A percentile compares a stretch with the other conserved stretches of the same genome.
Evolutionary conservation across 768 basidiomycete species (phyloP).

Genomic region (Collybia sordida): DNA sequence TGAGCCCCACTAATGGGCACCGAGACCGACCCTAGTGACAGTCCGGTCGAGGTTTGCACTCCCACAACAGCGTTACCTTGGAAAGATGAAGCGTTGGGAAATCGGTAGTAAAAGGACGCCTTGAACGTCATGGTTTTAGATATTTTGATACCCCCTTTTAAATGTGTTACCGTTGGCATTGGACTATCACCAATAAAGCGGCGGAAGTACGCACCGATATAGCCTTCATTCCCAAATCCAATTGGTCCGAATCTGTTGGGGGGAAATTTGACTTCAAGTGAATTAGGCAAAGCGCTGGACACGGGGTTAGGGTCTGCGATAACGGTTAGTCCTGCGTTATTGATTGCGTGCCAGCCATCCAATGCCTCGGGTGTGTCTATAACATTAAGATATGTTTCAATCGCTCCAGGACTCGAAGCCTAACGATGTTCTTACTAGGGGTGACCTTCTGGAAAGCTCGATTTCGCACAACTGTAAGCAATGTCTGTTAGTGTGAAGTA

Average conservation of each 20-base stretch:
- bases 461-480: slow-evolving; percentile 66
- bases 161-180: not conserved
- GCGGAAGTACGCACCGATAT: slow-evolving; percentile 41
- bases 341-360: slow-evolving; percentile 47
- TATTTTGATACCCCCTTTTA: slow-evolving; percentile 52
- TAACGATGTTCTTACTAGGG: slow-evolving; percentile 35
- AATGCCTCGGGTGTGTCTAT: slow-evolving; percentile 48
- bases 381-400: not conserved
- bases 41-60: slow-evolving; percentile 43
- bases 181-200: not conserved
- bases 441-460: slow-evolving; percentile 69
- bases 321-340: slow-evolving; percentile 48
- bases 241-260: slow-evolving; percentile 33
- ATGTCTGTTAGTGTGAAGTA: not conserved
- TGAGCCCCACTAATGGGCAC: slow-evolving; percentile 40
- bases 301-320: slow-evolving; percentile 50
- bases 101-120: slow-evolving; percentile 60
- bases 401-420: not conserved
- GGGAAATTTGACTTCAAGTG: slow-evolving; percentile 50
- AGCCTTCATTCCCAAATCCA: slow-evolving; percentile 61
- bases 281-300: slow-evolving; percentile 61
- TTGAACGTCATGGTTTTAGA: slow-evolving; percentile 50
- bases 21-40: slow-evolving; percentile 38
- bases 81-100: slow-evolving; percentile 44
- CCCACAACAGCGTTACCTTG: slow-evolving; percentile 39